Evolutionary conservation across 768 basidiomycete genomes (phyloP).

Genomic region (Trametes cubensis): DNA sequence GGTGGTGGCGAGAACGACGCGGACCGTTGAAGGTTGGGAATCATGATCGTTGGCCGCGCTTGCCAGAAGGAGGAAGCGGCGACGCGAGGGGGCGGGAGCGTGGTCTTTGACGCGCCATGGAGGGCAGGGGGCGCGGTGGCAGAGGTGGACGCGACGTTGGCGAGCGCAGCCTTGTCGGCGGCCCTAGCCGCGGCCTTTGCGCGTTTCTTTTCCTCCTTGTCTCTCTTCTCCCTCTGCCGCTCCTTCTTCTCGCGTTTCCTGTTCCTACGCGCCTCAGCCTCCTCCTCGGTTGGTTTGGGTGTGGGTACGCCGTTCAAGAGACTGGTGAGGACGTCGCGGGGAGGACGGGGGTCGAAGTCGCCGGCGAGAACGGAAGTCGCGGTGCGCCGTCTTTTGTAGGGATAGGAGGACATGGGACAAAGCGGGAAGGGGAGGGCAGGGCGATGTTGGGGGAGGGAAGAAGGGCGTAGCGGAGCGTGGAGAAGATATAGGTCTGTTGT

Average conservation of each 20-base stretch:
- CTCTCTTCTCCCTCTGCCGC: constrained; percentile 30
- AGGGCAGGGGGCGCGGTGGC: constrained; percentile 26
- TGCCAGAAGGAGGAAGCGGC: constrained; percentile 62
- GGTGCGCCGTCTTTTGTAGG: constrained; percentile 48
- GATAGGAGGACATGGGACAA: constrained; percentile 27
- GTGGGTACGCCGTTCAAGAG: constrained; percentile 74
- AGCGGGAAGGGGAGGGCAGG: constrained; percentile 19
- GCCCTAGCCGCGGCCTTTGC: constrained; percentile 31
- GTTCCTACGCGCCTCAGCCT: constrained; percentile 56
- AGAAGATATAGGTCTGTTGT: constrained; percentile 36
- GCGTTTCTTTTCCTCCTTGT: constrained; percentile 38
- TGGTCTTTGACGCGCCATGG: constrained; percentile 25
- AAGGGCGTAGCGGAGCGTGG: constrained; percentile 30
- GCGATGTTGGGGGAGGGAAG: constrained; percentile 26
- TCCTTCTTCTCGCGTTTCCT: constrained; percentile 49
- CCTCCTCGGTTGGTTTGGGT: constrained; percentile 65
- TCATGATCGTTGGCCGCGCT: constrained; percentile 71
- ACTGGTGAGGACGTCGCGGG: constrained; percentile 78
- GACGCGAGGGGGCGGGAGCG: constrained; percentile 25
- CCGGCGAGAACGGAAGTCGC: constrained; percentile 80
- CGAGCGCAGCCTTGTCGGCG: constrained; percentile 28
- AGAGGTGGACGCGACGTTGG: constrained; percentile 21
- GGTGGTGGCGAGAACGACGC: constrained; percentile 78
- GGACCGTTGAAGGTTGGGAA: constrained; percentile 68
- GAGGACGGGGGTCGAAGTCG: constrained; percentile 65